Conservation (phyloP, 139 green algal species). For the Chlamydomonas applanata region DNA sequence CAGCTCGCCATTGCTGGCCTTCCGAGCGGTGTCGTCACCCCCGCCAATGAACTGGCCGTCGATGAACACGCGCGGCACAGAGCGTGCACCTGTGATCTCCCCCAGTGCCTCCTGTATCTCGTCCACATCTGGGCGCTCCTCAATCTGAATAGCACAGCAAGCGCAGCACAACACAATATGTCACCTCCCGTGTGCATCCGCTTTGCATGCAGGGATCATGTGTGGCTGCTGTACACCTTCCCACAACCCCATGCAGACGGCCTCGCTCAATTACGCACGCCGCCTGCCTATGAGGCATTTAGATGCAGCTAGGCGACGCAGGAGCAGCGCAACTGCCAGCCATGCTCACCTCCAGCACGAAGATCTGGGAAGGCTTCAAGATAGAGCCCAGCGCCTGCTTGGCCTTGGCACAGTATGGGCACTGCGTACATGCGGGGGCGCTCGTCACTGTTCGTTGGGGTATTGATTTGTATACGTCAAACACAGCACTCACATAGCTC, state of each 20-base stretch:
- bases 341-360: constrained; percentile 43
- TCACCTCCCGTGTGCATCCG: background rate
- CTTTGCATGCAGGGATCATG: background rate
- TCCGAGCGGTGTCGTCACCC: constrained; percentile 45
- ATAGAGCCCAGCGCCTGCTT: constrained; percentile 44
- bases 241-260: too few relatives aligned
- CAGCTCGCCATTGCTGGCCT: constrained; percentile 30
- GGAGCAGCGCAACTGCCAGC: background rate
- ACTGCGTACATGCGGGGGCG: too few relatives aligned
- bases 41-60: constrained; percentile 61
- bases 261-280: too few relatives aligned
- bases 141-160: constrained; percentile 23
- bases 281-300: too few relatives aligned
- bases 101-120: constrained; percentile 50
- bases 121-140: constrained; percentile 23
- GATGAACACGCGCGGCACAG: constrained; percentile 67
- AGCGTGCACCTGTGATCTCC: constrained; percentile 48
- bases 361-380: constrained; percentile 25
- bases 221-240: too few relatives aligned
- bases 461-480: too few relatives aligned
- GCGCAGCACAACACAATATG: background rate
- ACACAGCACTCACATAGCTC: constrained; percentile 16
- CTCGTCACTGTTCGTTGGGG: too few relatives aligned
- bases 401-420: constrained; percentile 51
- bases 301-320: too few relatives aligned